These are phyloP conservation scores for Yamadazyma atlantica DNA, from an alignment of 1,139 yeast genomes.

Conservation along the genomic window DNA sequence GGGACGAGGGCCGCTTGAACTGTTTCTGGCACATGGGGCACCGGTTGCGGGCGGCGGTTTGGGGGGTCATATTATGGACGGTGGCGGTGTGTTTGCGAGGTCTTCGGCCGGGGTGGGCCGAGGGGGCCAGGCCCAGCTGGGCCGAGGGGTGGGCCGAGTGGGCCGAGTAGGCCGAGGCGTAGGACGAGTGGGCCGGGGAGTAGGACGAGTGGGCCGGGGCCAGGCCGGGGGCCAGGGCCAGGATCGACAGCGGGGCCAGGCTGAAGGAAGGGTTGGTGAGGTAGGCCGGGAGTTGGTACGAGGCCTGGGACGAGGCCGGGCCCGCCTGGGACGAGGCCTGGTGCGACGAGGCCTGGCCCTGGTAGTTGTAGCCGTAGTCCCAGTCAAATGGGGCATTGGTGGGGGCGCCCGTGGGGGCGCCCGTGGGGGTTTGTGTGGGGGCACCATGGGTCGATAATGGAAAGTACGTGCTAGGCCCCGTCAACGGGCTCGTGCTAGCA, in stretches of 20 bases:
- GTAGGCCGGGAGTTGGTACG: conserved; percentile 1
- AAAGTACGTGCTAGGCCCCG: conserved; percentile 1
- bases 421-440: too few relatives aligned
- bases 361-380: conserved; percentile 4
- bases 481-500: neutral
- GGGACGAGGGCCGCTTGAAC: conserved; percentile 78
- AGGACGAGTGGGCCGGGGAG: too few relatives aligned
- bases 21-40: conserved; percentile 75
- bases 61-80: conserved; percentile 31
- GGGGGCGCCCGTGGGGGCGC: too few relatives aligned
- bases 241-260: neutral
- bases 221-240: neutral
- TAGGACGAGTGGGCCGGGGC: too few relatives aligned
- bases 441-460: neutral
- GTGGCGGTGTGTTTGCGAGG: conserved; percentile 20
- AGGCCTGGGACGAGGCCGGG: too few relatives aligned
- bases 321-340: too few relatives aligned
- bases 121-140: conserved; percentile 2
- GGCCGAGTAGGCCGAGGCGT: too few relatives aligned
- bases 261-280: conserved; percentile 1
- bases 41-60: conserved; percentile 36
- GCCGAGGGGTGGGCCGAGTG: too few relatives aligned
- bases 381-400: neutral
- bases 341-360: too few relatives aligned
- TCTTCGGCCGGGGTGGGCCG: conserved; percentile 7